Evolutionary conservation across 2,329 filamentous ascomycete species (phyloP), one percentile per base, ranked within the genome.

Genomic region (Penicillium expansum): DNA sequence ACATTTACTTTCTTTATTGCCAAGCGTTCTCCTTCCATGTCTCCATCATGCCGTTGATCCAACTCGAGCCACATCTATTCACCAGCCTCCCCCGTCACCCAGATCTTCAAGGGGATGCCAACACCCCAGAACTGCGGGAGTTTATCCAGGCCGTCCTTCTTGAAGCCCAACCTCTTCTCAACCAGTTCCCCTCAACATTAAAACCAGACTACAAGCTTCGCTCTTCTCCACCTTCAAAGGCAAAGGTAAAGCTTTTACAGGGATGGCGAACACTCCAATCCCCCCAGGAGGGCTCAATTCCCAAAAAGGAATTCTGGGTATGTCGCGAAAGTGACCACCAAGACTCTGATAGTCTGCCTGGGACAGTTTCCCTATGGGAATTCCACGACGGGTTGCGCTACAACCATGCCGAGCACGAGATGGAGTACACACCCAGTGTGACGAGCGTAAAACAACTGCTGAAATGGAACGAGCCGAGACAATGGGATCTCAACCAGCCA

Each of bases 351-450:
- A 53, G 66, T 0, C 41, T 55, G 37, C 51, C 57, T 16, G 75
- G 76, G 2, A 73, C 71, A 8, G 76, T 74, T 5, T 69, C 68
- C 6, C 77, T 71, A 65, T 51, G 62, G 2, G 76, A 78, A 57
- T 77, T 77, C 47, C 64, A 71, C 52, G 60, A 59, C 14, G 72
- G 74, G 0, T 53, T 78, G 42, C 68, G 71, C 30, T 65, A 71
- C 10, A 60, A 75, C 18, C 76, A 77, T 62, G 72, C 73, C 7
- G 65, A 70, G 55, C 69, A 77, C 61, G 76, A 77, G 58, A 68
- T 69, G 69, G 71, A 70, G 32, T 78, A 77, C 61, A 77, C 74
- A 30, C 74, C 74, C 6, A 75, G 66, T 43, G 68, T 76, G 9
- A 66, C 62, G 2, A 48, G 62, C 4, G 65, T 74, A 11, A 67